Base-by-base conservation (phyloP, 2,329 filamentous ascomycete species). In the Ophiostoma perfectum region DNA sequence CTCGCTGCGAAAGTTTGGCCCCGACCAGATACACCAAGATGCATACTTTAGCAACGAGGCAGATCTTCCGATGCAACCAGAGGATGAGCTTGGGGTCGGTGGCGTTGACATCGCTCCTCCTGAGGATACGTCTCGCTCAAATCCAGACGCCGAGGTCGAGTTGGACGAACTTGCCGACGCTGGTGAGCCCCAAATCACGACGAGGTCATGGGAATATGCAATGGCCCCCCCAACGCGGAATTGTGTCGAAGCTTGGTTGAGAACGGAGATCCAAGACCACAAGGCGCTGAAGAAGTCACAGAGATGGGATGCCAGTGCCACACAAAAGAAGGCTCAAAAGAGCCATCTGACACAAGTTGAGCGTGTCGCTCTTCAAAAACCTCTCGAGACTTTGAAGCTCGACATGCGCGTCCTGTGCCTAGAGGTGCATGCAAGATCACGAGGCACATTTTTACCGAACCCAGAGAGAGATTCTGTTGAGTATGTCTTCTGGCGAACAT, bases 391-490 rank as follows among this genome's bases (percentile, higher is more conserved):
- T 1, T 12, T 58, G 16, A 52, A 64, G 42, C 91, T 95, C 73
- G 96, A 97, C 76, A 98, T 99, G 95, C 97, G 91, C 73, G 92
- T 90, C 18, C 93, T 99, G 91, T 96, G 93, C 72, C 78, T 99
- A 6, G 95, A 99, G 76, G 80, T 98, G 4, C 94, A 99, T 75
- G 89, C 96, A 71, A 97, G 96, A 73, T 95, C 90, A 4, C 85
- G 94, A 68, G 92, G 87, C 6, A 88, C 86, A 65, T 82, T 97
- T 8, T 85, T 92, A 2, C 93, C 95, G 0, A 93, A 99, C 74
- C 95, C 95, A 0, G 92, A 94, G 73, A 85, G 96, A 73, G 95
- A 99, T 76, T 91, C 94, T 73, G 86, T 99, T 2, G 86, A 90
- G 71, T 93, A 90, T 74, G 84, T 98, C 5, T 96, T 98, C 75